Conservation (phyloP, 75 land plant species). For the Pseudotsuga menziesii region DNA sequence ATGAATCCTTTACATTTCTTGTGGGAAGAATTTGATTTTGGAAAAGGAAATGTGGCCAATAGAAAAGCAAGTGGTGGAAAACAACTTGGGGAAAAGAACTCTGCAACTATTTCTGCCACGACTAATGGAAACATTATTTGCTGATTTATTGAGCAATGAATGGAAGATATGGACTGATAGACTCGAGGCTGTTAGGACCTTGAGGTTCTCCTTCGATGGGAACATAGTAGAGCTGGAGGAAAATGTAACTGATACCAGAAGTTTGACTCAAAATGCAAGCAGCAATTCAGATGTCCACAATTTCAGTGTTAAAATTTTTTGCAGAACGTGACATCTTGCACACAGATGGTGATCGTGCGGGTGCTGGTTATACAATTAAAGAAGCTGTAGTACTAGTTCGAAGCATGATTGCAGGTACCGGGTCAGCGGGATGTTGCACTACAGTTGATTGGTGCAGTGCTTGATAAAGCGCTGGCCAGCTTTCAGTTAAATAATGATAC, state of each 20-base stretch:
- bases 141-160: slow-evolving; percentile 1
- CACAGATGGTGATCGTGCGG: no score
- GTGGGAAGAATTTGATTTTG: no score
- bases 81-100: no score
- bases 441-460: slow-evolving; percentile 59
- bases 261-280: slow-evolving; percentile 1
- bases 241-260: slow-evolving; percentile 15
- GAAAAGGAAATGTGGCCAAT: no score
- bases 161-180: slow-evolving; percentile 75
- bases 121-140: not conserved
- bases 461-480: slow-evolving; percentile 51
- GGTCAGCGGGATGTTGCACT: slow-evolving; percentile 80
- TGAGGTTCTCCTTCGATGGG: slow-evolving; percentile 86
- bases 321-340: no score
- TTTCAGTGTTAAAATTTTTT: no score
- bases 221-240: slow-evolving; percentile 24
- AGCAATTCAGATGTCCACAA: no score
- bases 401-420: slow-evolving; percentile 66
- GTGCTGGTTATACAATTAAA: no score
- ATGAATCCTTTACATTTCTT: no score
- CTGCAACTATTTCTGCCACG: no score
- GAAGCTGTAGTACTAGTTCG: no score
- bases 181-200: slow-evolving; percentile 77
- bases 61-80: no score
- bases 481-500: slow-evolving; percentile 18